Percentiles rank a stretch among this genome's conserved stretches.
These are phyloP conservation scores for Blastomyces emzantsi DNA, from an alignment of 2,329 filamentous ascomycete species.

Conservation along the genomic window DNA sequence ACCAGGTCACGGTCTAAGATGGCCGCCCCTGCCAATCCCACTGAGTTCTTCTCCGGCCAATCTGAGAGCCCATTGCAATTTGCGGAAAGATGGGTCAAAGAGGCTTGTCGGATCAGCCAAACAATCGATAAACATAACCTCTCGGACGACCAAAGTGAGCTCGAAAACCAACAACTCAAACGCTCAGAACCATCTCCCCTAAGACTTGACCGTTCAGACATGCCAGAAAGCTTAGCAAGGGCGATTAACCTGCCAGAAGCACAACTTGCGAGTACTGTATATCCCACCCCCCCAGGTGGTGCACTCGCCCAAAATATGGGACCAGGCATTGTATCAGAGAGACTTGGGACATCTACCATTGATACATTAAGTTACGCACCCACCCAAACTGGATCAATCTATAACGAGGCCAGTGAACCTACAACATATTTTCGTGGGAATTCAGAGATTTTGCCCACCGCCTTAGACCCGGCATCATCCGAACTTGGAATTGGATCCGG, in stretches of 20 bases:
- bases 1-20: conserved; percentile 23
- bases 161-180: conserved; percentile 21
- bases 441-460: conserved; percentile 19
- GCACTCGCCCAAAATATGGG: background rate
- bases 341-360: conserved; percentile 16
- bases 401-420: conserved; percentile 15
- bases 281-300: conserved; percentile 44
- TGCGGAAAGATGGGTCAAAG: conserved; percentile 33
- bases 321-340: background rate
- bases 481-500: conserved; percentile 30
- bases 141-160: conserved; percentile 7
- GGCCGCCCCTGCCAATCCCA: conserved; percentile 16
- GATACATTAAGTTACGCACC: conserved; percentile 20
- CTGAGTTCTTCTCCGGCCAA: conserved; percentile 16
- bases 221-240: conserved; percentile 32
- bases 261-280: conserved; percentile 37
- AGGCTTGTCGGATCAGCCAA: conserved; percentile 21
- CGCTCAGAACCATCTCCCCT: conserved; percentile 21
- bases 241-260: conserved; percentile 34
- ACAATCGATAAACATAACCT: conserved; percentile 9
- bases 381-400: conserved; percentile 13
- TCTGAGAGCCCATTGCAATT: conserved; percentile 35
- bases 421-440: conserved; percentile 14
- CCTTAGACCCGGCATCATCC: conserved; percentile 21
- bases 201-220: conserved; percentile 23